Base-by-base conservation (phyloP, 192 early-diverging fungal species). In the Mortierella alpina region DNA sequence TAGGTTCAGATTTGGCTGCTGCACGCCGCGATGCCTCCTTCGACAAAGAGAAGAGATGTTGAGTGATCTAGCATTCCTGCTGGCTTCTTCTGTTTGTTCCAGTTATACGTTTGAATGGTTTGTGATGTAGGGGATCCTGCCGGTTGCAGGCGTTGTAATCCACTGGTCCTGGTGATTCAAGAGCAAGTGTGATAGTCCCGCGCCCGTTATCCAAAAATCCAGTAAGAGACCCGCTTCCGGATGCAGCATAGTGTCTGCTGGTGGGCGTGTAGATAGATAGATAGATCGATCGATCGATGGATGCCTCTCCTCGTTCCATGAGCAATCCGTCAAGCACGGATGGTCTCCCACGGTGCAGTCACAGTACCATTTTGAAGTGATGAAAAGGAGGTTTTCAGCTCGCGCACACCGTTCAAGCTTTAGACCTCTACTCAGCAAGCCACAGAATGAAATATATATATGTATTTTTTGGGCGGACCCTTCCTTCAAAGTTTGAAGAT, bases 271-370 rank as follows among this genome's bases (percentile, higher is more conserved):
- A 7, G 64, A 56, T 74, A 42, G 72, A 46, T 74, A 44, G 63
- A 55, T 51, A 42, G 56, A 60, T 74, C 57, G 58, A 52, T 59
- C 42, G 56, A 55, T 64, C 63, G 50, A 70, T 70, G 59, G 57
- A 70, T 70, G 50, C 31, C 31, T 31, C 31, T 31, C 31, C 31
- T 31, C 31, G 31, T 31, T 31, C 31, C 31, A 31, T 31, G 31
- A 31, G 31, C 31, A 31, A 31, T 31, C 31, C 31, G 31, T 31
- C 31, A 31, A 31, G 31, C 31, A 3, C 31, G 3, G 31, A 31
- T 31, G 14, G 54, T 55, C 54, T 55, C 54, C 18, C 31, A 31
- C 31, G 31, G 31, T 31, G 31, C 31, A 31, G 31, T 31, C 31
- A 31, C 31, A 31, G 31, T 31, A 31, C 31, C 31, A 31, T 31